phyloP scores from a whole-genome alignment of 2,329 filamentous ascomycete genomes.

The Trichophyton schoenleinii region DNA sequence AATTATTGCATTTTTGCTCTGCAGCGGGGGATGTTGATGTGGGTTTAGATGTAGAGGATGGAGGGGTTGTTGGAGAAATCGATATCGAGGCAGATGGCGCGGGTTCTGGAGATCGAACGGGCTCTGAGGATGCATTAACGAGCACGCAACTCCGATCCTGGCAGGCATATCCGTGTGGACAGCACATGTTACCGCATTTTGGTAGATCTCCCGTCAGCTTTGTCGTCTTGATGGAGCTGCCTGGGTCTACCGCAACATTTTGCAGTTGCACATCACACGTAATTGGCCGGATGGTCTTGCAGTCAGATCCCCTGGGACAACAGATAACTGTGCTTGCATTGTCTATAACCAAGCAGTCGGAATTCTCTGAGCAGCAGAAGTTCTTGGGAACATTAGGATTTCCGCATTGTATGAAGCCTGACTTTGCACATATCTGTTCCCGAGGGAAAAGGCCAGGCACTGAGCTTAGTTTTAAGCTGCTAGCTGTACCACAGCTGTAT shows the following conservation, averaged over 20 bases:
- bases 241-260: slow-evolving; percentile 28
- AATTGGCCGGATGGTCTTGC: slow-evolving; percentile 31
- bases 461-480: neutral
- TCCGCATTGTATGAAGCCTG: slow-evolving; percentile 24
- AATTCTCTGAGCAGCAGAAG: slow-evolving; percentile 33
- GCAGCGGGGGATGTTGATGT: slow-evolving; percentile 14
- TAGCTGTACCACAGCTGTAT: neutral
- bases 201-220: slow-evolving; percentile 28
- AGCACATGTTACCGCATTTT: slow-evolving; percentile 33
- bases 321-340: slow-evolving; percentile 33
- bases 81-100: slow-evolving; percentile 17
- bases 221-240: slow-evolving; percentile 31
- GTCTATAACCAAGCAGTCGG: slow-evolving; percentile 33
- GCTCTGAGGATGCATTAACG: slow-evolving; percentile 17
- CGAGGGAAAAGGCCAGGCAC: neutral
- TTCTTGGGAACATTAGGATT: slow-evolving; percentile 26
- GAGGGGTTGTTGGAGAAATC: slow-evolving; percentile 13
- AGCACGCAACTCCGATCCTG: slow-evolving; percentile 16
- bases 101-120: slow-evolving; percentile 20
- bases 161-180: slow-evolving; percentile 38
- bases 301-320: slow-evolving; percentile 33
- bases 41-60: slow-evolving; percentile 14
- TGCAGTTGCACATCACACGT: slow-evolving; percentile 33
- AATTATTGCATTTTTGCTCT: slow-evolving; percentile 24
- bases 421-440: slow-evolving; percentile 21